Evolutionary conservation across 495 filamentous ascomycete genomes (phyloP), one percentile per base, ranked within the genome.

Genomic region (Lindgomyces ingoldianus): DNA sequence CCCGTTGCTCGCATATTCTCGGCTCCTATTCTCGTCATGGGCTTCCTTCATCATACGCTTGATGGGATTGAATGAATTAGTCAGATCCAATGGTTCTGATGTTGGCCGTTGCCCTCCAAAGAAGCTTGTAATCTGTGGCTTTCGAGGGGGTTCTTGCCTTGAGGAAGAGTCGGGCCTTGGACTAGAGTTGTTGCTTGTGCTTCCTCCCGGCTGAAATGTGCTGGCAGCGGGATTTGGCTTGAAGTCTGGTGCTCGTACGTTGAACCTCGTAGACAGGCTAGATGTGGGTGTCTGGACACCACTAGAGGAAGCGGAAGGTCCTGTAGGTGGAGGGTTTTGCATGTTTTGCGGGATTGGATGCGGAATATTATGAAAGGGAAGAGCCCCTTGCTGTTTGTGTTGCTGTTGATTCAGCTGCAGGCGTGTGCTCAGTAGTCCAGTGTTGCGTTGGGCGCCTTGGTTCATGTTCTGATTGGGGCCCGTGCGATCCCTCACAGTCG

Each of bases 211-310:
- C 62, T 83, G 90, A 75, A 96, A 96, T 0, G 87, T 79, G 46
- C 80, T 85, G 2, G 91, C 91, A 41, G 88, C 86, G 9, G 90
- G 85, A 69, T 87, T 93, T 2, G 91, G 91, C 65, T 87, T 85
- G 76, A 96, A 96, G 70, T 95, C 91, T 69, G 85, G 81, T 29
- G 88, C 92, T 51, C 85, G 87, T 1, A 89, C 91, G 67, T 96
- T 95, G 77, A 96, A 84, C 73, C 90, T 88, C 25, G 80, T 81
- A 10, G 84, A 82, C 46, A 81, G 77, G 55, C 81, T 78, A 27
- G 81, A 81, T 0, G 76, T 78, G 1, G 81, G 78, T 10, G 78
- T 81, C 30, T 80, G 81, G n/a, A 76, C 53, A 27, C 62, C 67
- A 51, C 72, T 71, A 21, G 68, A 70, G n/a, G 80, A 78, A 12